These are phyloP conservation scores for Picochlorum sp. DNA, from an alignment of 139 green algal genomes.

Conservation along the genomic window DNA sequence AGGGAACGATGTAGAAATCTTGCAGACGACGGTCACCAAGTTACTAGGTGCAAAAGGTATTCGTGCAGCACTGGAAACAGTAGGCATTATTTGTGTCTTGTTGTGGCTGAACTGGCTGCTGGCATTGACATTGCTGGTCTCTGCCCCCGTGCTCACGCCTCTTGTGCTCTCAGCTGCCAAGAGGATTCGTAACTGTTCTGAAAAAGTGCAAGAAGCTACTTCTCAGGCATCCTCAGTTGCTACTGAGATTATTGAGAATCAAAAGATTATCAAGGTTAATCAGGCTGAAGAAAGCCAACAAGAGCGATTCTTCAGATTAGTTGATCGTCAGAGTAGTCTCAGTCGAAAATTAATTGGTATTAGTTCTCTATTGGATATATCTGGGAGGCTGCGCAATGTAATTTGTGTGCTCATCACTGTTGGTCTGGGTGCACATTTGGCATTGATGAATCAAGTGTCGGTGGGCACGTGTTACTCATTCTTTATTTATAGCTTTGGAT, in stretches of 20 bases:
- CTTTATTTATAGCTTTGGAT: slow-evolving; percentile 16
- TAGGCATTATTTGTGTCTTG: slow-evolving; percentile 9
- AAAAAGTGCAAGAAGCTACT: slow-evolving; percentile 2
- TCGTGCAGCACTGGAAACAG: slow-evolving; percentile 16
- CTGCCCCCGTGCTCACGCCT: slow-evolving; percentile 16
- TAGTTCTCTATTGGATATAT: slow-evolving; percentile 14
- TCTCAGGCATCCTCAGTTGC: slow-evolving; percentile 1
- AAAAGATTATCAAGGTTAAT: slow-evolving; percentile 8
- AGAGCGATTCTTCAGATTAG: slow-evolving; percentile 5
- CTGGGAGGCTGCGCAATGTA: slow-evolving; percentile 19
- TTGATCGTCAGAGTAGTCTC: neutral
- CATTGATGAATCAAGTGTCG: slow-evolving; percentile 2
- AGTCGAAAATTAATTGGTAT: neutral
- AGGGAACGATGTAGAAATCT: slow-evolving; percentile 21
- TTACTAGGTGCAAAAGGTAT: slow-evolving; percentile 18
- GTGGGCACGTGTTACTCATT: slow-evolving; percentile 19
- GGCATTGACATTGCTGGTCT: slow-evolving; percentile 10
- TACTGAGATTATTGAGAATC: slow-evolving; percentile 23
- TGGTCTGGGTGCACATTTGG: slow-evolving; percentile 16
- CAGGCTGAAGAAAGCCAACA: slow-evolving; percentile 10
- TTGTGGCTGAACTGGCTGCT: slow-evolving; percentile 10
- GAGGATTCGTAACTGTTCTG: slow-evolving; percentile 2
- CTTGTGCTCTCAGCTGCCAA: neutral
- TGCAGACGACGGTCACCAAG: slow-evolving; percentile 25
- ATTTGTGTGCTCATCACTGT: slow-evolving; percentile 23